These are phyloP conservation scores for Rhodosporidiobolus sp. DNA, from an alignment of 768 basidiomycete genomes.

Conservation along the genomic window DNA sequence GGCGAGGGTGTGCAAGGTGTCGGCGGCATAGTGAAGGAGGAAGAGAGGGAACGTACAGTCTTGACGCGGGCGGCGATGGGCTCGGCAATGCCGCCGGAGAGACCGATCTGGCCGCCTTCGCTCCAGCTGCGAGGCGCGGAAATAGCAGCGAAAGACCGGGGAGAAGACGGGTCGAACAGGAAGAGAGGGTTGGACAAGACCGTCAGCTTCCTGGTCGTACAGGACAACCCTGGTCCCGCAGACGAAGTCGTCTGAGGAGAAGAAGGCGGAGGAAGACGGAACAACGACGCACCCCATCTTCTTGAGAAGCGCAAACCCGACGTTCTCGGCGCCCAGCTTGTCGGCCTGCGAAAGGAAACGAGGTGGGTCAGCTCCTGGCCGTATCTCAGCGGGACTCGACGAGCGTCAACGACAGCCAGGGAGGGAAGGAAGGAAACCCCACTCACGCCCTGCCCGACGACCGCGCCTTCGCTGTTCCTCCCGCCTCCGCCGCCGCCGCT, in stretches of 20 bases:
- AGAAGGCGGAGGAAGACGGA: no score
- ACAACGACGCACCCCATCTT: conserved; percentile 75
- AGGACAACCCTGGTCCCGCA: no score
- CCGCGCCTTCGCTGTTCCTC: conserved; percentile 37
- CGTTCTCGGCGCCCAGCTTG: conserved; percentile 71
- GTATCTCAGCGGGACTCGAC: no score
- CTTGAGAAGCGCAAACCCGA: conserved; percentile 82
- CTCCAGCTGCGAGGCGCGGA: conserved; percentile 38
- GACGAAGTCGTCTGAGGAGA: no score
- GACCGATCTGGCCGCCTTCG: conserved; percentile 34
- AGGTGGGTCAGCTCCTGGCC: neutral
- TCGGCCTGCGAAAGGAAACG: conserved; percentile 54
- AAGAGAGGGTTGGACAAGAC: neutral
- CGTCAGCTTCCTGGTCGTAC: no score
- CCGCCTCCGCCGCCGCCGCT: conserved; percentile 33
- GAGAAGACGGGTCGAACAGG: neutral
- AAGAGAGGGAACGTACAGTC: conserved; percentile 17
- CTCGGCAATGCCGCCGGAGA: conserved; percentile 25
- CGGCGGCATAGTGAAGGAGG: neutral
- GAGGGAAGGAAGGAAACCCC: neutral
- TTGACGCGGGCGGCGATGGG: conserved; percentile 37
- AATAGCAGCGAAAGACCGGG: no score
- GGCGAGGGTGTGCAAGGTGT: neutral
- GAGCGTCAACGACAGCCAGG: no score
- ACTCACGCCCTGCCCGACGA: conserved; percentile 35